phyloP scores from a whole-genome alignment of 768 basidiomycete species.

The Boletus subcaerulescens region DNA sequence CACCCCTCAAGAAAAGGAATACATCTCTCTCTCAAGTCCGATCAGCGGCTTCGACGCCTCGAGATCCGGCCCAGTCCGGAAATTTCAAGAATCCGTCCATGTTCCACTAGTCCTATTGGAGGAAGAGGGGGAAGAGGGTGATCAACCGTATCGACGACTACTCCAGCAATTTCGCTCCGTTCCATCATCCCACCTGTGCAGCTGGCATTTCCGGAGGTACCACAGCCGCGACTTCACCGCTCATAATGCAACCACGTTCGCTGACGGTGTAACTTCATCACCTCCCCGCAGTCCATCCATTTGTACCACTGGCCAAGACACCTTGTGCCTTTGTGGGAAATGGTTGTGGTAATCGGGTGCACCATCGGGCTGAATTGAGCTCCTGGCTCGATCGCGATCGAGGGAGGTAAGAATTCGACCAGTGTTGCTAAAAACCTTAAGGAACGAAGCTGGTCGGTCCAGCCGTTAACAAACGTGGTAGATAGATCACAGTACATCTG shows the following conservation, averaged over 20 bases:
- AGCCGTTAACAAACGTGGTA: background rate
- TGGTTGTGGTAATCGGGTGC: background rate
- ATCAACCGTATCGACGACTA: slow-evolving; percentile 4
- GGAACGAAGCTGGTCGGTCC: background rate
- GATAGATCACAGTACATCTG: background rate
- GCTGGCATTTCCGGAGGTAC: background rate
- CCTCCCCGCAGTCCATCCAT: background rate
- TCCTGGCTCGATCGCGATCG: slow-evolving; percentile 19
- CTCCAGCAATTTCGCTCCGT: background rate
- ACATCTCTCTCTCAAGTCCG: background rate
- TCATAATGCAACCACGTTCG: background rate
- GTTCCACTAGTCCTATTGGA: background rate
- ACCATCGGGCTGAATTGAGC: slow-evolving; percentile 5
- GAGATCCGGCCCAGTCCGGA: slow-evolving; percentile 18
- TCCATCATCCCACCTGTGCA: no score
- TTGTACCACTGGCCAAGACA: no score
- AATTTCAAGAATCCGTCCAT: slow-evolving; percentile 15
- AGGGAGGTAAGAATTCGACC: slow-evolving; percentile 5
- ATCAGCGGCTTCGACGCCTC: slow-evolving; percentile 19
- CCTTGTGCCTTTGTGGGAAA: background rate
- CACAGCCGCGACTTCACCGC: background rate
- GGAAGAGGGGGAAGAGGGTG: slow-evolving; percentile 2
- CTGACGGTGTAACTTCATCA: background rate
- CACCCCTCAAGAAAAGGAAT: slow-evolving; percentile 11
- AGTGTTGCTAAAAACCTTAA: background rate